phyloP scores from a whole-genome alignment of 2,329 filamentous ascomycete species.

The Graphium sp. region DNA sequence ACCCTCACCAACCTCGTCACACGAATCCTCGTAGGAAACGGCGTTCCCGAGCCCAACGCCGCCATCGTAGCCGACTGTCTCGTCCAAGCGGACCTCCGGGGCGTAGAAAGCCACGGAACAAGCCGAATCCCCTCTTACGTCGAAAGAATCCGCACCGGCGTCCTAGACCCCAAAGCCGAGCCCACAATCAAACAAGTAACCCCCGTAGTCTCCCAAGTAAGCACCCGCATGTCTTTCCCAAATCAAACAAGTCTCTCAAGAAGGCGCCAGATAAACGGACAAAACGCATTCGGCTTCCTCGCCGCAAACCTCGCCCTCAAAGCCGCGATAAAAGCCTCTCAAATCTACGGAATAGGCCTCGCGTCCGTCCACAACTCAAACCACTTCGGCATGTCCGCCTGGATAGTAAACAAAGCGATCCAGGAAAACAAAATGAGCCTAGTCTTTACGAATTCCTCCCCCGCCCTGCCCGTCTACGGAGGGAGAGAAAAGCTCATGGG shows the following conservation, averaged over 20 bases:
- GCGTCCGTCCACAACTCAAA: conserved; percentile 61
- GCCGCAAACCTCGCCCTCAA: conserved; percentile 50
- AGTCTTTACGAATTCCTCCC: conserved; percentile 57
- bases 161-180: conserved; percentile 42
- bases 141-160: conserved; percentile 51
- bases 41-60: conserved; percentile 41
- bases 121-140: conserved; percentile 69
- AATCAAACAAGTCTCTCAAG: too few species aligned
- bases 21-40: conserved; percentile 45
- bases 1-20: too few species aligned
- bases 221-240: too few species aligned
- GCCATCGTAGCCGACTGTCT: conserved; percentile 48
- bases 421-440: conserved; percentile 55
- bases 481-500: conserved; percentile 53
- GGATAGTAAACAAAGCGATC: conserved; percentile 62
- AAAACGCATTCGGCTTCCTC: conserved; percentile 63
- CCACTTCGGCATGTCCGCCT: conserved; percentile 72
- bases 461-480: conserved; percentile 56
- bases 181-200: conserved; percentile 46
- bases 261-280: conserved; percentile 48
- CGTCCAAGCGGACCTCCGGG: conserved; percentile 58
- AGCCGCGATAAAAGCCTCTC: conserved; percentile 49
- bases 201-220: conserved; percentile 43
- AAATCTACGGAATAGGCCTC: conserved; percentile 54
- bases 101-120: conserved; percentile 63